A percentile compares a stretch with the other conserved stretches of the same genome.
phyloP scores from a whole-genome alignment of 2,329 filamentous ascomycete species.

The Monilinia fructigena region DNA sequence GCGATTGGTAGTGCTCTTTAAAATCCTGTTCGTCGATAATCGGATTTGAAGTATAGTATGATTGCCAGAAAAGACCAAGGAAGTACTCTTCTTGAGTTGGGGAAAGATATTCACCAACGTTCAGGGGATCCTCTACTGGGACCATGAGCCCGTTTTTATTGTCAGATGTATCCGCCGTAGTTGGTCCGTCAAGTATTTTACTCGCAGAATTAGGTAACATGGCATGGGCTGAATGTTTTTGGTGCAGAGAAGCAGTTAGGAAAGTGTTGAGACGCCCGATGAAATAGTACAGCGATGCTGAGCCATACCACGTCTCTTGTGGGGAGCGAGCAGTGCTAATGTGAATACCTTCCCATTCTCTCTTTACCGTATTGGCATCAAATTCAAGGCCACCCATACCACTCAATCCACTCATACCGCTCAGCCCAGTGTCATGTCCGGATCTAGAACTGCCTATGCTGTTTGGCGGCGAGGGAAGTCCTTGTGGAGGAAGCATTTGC shows the following conservation, averaged over 20 bases:
- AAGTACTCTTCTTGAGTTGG: conserved; percentile 49
- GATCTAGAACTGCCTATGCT: conserved; percentile 15
- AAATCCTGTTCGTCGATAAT: conserved; percentile 49
- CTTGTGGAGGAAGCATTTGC: conserved; percentile 25
- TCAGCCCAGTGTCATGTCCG: conserved; percentile 9
- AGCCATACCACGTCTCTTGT: conserved; percentile 46
- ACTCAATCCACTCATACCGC: conserved; percentile 3
- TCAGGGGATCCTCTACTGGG: conserved; percentile 20
- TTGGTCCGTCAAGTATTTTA: conserved; percentile 25
- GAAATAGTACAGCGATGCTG: conserved; percentile 48
- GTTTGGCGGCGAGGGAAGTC: conserved; percentile 23
- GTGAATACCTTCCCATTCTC: conserved; percentile 44
- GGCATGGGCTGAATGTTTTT: conserved; percentile 38
- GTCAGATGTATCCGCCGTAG: conserved; percentile 27
- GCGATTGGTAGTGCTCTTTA: conserved; percentile 45
- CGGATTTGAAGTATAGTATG: conserved; percentile 45
- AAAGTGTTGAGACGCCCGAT: conserved; percentile 45
- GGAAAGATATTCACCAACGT: conserved; percentile 39
- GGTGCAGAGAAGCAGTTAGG: conserved; percentile 41
- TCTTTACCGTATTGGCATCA: conserved; percentile 30
- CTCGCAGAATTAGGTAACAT: conserved; percentile 39
- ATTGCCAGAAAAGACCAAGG: conserved; percentile 49
- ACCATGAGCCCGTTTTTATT: conserved; percentile 2
- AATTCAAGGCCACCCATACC: conserved; percentile 24
- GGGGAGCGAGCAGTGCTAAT: conserved; percentile 42